Percentiles rank a stretch among this genome's conserved stretches.
Evolutionary conservation across 768 basidiomycete species (phyloP).

Genomic region (Dioszegia hungarica): DNA sequence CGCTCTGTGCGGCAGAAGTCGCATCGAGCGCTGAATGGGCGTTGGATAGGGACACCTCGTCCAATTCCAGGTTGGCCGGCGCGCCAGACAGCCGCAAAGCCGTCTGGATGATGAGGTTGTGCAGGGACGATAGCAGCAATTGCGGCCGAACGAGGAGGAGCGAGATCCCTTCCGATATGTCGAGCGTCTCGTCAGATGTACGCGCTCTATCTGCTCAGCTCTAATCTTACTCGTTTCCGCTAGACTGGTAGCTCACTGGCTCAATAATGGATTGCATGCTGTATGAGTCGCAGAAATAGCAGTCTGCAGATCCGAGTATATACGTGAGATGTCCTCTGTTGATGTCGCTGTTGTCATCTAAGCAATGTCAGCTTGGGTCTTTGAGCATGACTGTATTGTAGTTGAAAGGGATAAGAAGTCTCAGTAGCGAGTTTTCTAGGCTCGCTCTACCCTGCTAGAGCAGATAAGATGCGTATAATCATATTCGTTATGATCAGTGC

Average conservation of each 20-base stretch:
- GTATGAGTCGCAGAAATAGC: conserved; percentile 30
- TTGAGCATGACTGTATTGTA: not conserved
- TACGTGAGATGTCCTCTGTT: not conserved
- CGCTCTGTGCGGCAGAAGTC: conserved; percentile 42
- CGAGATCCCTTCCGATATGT: conserved; percentile 64
- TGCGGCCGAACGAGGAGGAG: conserved; percentile 83
- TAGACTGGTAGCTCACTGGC: conserved; percentile 18
- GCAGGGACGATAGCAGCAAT: conserved; percentile 75
- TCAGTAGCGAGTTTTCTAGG: conserved; percentile 52
- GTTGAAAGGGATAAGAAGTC: conserved; percentile 5
- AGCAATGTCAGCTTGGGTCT: not conserved
- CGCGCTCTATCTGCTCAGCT: conserved; percentile 15
- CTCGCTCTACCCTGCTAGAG: conserved; percentile 46
- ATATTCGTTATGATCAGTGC: conserved; percentile 46
- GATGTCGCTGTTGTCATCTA: conserved; percentile 11
- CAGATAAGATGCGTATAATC: conserved; percentile 40
- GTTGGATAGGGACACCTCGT: not conserved
- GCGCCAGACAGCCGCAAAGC: conserved; percentile 18
- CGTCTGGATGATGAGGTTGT: conserved; percentile 67
- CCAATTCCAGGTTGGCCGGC: not conserved
- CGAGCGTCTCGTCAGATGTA: conserved; percentile 23
- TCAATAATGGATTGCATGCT: conserved; percentile 18
- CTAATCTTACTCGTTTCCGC: not conserved
- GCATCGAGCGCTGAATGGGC: not conserved
- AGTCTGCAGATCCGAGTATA: conserved; percentile 16